Conservation (phyloP, 2,329 filamentous ascomycete genomes). For the Monascus ruber region DNA sequence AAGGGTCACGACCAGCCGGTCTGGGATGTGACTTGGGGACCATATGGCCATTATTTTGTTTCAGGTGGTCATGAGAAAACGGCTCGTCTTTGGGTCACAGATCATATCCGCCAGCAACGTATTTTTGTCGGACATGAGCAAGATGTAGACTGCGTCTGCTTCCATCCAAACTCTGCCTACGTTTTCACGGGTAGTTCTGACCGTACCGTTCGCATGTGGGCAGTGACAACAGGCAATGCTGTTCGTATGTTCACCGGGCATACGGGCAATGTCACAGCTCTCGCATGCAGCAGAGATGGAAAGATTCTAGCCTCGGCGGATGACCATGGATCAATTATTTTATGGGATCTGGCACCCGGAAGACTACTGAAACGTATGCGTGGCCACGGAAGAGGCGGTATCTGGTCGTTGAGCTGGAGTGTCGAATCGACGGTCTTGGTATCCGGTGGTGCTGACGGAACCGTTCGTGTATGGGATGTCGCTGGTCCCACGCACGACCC, state of each 20-base stretch:
- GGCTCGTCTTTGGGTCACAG: constrained; percentile 81
- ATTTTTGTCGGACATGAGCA: constrained; percentile 88
- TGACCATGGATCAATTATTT: constrained; percentile 74
- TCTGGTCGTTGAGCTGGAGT: constrained; percentile 87
- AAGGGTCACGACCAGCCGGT: constrained; percentile 85
- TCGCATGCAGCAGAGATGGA: constrained; percentile 79
- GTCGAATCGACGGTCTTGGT: constrained; percentile 84
- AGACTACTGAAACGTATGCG: constrained; percentile 82
- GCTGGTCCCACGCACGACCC: constrained; percentile 53
- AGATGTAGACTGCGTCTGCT: constrained; percentile 79
- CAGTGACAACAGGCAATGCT: constrained; percentile 72
- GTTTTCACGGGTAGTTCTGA: constrained; percentile 89
- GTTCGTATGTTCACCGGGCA: constrained; percentile 90
- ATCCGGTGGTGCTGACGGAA: constrained; percentile 83
- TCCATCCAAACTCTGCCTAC: constrained; percentile 90
- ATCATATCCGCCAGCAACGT: constrained; percentile 78
- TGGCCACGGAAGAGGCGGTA: constrained; percentile 84
- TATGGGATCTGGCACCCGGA: constrained; percentile 89
- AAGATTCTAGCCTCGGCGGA: constrained; percentile 87
- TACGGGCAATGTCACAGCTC: constrained; percentile 69
- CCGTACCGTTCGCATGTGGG: constrained; percentile 95
- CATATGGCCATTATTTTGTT: constrained; percentile 89
- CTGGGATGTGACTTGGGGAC: constrained; percentile 80
- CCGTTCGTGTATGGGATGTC: constrained; percentile 90
- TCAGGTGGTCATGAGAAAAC: constrained; percentile 82